Evolutionary conservation across 371 early-diverging fungal species (phyloP).

Genomic region (Rhizopus delemar): DNA sequence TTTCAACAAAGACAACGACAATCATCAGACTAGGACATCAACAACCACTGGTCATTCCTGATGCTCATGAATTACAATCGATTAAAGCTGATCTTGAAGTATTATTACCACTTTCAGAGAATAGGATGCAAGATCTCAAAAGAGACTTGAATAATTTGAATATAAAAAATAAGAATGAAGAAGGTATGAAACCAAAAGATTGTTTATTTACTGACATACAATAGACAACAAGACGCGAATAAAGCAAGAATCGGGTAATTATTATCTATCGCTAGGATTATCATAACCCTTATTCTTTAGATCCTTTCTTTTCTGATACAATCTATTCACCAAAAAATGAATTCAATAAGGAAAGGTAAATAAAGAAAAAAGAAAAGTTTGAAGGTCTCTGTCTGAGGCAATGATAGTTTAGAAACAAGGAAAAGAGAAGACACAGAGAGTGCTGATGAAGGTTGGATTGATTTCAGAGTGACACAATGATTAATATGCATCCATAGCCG

Average conservation of each 20-base stretch:
- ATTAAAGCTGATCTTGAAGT: constrained; percentile 40
- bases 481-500: not conserved
- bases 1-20: constrained; percentile 16
- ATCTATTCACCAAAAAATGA: constrained; percentile 26
- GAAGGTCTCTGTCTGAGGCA: constrained; percentile 1
- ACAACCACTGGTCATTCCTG: constrained; percentile 30
- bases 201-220: not conserved
- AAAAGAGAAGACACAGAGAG: constrained; percentile 31
- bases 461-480: not conserved
- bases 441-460: constrained; percentile 11
- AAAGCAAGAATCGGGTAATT: constrained; percentile 34
- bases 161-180: constrained; percentile 8
- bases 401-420: not conserved
- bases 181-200: constrained; percentile 1
- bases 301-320: not conserved
- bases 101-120: constrained; percentile 26
- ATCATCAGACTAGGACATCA: constrained; percentile 7
- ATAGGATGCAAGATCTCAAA: constrained; percentile 24
- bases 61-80: constrained; percentile 29
- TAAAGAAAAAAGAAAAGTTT: constrained; percentile 27
- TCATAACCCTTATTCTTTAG: constrained; percentile 4
- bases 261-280: not conserved
- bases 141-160: constrained; percentile 17
- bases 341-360: constrained; percentile 37
- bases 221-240: constrained; percentile 22